Evolutionary conservation across 1,139 yeast genomes (phyloP), one percentile per base, ranked within the genome.

Genomic region (Taphrina wiesneri): DNA sequence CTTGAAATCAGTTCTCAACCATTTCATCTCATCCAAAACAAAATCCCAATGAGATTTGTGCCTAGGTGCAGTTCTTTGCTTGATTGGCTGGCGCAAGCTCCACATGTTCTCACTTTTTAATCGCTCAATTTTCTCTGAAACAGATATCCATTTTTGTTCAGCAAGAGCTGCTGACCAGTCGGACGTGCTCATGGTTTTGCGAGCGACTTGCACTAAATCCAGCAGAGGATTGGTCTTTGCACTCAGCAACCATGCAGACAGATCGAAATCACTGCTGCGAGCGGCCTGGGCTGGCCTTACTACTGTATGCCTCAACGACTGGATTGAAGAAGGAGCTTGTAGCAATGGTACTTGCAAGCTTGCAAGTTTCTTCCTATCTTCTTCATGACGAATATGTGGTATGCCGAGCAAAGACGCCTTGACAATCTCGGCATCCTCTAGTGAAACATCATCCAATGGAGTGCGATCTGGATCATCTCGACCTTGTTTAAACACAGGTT

Each of bases 131-230:
- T 98, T 83, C 2, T 96, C 89, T 72, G 90, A 89, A 17, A 90
- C 85, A n/a, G 91, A 97, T 0, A 96, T 90, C 9, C 93, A 85
- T 74, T 92, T 89, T 7, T 97, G 96, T 74, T 93, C 99, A n/a
- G 90, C 82, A 32, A 92, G 78, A 0, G 96, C 90, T 72, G 88
- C 83, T 73, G 90, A 96, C 77, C 85, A 93, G 68, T 89, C 85
- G 60, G 89, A 95, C 0, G 98, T 89, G 65, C 90, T 85, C 57
- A 93, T 79, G 0, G 89, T 87, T 74, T 93, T 93, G 73, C 91
- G 96, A 9, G 96, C 86, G 36, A 91, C 84, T 0, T 96, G 93
- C 39, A 93, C 79, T 34, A 92, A 78, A 73, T 88, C 90, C 15
- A 88, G 86, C 56, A 92, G 77, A 0, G 97, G 98, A 56, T 90